These are phyloP conservation scores for Paecilomyces sp. DNA, from an alignment of 2,329 filamentous ascomycete species.

Conservation along the genomic window DNA sequence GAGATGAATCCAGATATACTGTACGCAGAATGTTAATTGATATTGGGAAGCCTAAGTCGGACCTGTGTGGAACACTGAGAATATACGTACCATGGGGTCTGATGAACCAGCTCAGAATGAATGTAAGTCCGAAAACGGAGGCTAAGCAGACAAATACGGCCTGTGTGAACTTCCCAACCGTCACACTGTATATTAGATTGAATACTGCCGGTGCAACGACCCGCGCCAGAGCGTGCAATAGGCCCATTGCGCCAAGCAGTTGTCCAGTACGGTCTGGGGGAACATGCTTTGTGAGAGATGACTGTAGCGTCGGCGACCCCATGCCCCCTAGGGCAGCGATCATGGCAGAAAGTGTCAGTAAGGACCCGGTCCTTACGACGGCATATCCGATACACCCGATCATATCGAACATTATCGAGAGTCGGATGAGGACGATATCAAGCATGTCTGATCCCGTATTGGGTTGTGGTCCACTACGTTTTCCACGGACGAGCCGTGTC, in stretches of 20 bases:
- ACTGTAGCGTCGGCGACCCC: conserved; percentile 76
- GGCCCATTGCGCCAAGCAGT: conserved; percentile 78
- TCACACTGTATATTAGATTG: conserved; percentile 77
- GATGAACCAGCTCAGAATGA: conserved; percentile 63
- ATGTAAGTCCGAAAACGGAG: conserved; percentile 57
- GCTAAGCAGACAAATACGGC: conserved; percentile 73
- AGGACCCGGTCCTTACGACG: conserved; percentile 50
- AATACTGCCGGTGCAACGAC: conserved; percentile 76
- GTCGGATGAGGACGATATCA: conserved; percentile 69
- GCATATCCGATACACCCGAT: conserved; percentile 70
- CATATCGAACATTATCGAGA: conserved; percentile 68
- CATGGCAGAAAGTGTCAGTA: conserved; percentile 67
- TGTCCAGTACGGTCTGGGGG: conserved; percentile 74
- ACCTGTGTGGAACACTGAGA: background rate
- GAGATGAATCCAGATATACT: background rate
- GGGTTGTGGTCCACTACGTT: conserved; percentile 28
- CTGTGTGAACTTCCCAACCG: conserved; percentile 70
- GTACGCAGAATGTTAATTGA: conserved; percentile 5
- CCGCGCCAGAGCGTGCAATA: conserved; percentile 74
- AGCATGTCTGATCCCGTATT: conserved; percentile 67
- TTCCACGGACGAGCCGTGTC: conserved; percentile 64
- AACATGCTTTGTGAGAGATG: conserved; percentile 83
- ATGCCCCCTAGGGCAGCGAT: conserved; percentile 74
- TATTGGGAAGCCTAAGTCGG: background rate
- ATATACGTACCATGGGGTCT: conserved; percentile 61